phyloP scores from a whole-genome alignment of 192 early-diverging fungal species.

The Coemansia sp. region DNA sequence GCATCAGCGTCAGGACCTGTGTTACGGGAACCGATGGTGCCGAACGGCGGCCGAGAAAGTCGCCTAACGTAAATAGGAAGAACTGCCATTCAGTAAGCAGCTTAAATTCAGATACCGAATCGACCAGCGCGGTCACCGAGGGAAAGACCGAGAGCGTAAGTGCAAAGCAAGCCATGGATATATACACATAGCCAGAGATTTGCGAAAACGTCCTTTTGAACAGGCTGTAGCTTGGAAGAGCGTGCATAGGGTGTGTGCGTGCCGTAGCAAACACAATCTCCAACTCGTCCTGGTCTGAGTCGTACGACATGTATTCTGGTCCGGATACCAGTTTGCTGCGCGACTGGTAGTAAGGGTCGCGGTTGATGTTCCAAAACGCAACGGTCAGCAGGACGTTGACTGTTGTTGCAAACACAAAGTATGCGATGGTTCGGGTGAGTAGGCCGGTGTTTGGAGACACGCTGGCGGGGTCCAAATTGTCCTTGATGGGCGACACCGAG shows the following conservation, averaged over 20 bases:
- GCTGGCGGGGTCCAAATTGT: not conserved
- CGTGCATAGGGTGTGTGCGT: not conserved
- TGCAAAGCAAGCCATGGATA: slow-evolving; percentile 61
- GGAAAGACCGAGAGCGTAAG: slow-evolving; percentile 75
- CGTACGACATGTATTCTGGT: not conserved
- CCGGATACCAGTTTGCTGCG: slow-evolving; percentile 33
- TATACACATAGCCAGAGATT: slow-evolving; percentile 54
- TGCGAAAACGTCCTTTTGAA: slow-evolving; percentile 43
- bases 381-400: slow-evolving; percentile 32
- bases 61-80: slow-evolving; percentile 69
- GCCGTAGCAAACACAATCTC: slow-evolving; percentile 10
- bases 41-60: slow-evolving; percentile 64
- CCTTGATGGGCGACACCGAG: slow-evolving; percentile 22
- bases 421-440: slow-evolving; percentile 40
- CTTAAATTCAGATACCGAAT: slow-evolving; percentile 43
- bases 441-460: slow-evolving; percentile 6
- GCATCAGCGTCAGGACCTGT: slow-evolving; percentile 35
- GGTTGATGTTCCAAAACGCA: slow-evolving; percentile 30
- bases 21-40: slow-evolving; percentile 40
- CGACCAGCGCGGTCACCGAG: slow-evolving; percentile 69
- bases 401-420: slow-evolving; percentile 44
- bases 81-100: slow-evolving; percentile 63
- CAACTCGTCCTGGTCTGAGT: slow-evolving; percentile 24
- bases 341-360: slow-evolving; percentile 44
- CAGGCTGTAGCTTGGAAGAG: slow-evolving; percentile 9